Evolutionary conservation across 2,329 filamentous ascomycete genomes (phyloP), one percentile per base, ranked within the genome.

Genomic region (Chrysoporthe deuterocubensis): DNA sequence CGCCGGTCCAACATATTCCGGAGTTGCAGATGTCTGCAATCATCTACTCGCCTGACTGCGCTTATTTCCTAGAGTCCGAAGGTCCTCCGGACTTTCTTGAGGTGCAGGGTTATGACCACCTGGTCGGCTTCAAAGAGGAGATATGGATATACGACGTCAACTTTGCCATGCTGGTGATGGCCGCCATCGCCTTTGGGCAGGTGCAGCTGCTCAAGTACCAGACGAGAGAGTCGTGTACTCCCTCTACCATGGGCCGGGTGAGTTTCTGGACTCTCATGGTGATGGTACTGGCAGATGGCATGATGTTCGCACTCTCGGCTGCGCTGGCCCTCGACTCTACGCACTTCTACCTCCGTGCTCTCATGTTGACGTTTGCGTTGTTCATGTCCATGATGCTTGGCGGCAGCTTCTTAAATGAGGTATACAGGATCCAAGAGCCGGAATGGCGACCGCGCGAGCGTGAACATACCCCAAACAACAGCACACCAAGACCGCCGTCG

Each of bases 41-140:
- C 32, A 80, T 90, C 21, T 91, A 88, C 77, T 91, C 89, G 13
- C 89, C 89, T 0, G 89, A 91, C 75, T 92, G 89, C 73, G 86
- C 83, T 4, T 90, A 87, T 76, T 89, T 90, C 69, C 79, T 92
- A 44, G 87, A 90, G 73, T 86, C 86, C 16, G 89, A 87, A 72
- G 89, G 89, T 0, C 87, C 88, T 1, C 89, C 89, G 0, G 78
- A 81, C 16, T 89, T 82, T 68, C 74, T 85, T 0, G 79, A 82
- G 0, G 76, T 76, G 5, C 84, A 88, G 43, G 84, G 83, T 1
- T 78, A 84, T 11, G 78, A 83, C 9, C 88, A 91, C 73, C 79
- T 91, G 4, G 75, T 81, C 0, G 89, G 89, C 9, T 81, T 86
- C 73, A 91, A 90, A 74, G 82, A 86, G 60, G 88, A 90, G 75